Percentiles rank a stretch among this genome's conserved stretches.
Conservation (phyloP, 371 early-diverging fungal genomes). For the Fennellomyces sp. region DNA sequence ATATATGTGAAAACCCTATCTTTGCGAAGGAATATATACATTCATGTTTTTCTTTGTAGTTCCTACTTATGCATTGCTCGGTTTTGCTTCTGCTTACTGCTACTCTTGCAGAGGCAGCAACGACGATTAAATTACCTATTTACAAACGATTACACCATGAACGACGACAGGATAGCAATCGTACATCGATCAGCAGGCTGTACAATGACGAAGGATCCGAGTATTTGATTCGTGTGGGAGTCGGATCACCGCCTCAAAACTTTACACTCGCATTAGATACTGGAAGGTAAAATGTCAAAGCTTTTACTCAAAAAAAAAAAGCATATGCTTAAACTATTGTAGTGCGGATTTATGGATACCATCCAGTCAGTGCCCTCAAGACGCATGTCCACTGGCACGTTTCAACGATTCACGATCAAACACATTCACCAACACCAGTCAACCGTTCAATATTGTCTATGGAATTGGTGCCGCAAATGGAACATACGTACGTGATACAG, state of each 20-base stretch:
- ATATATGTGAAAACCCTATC: too few species aligned
- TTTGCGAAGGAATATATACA: too few species aligned
- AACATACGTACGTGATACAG: slow-evolving; percentile 52
- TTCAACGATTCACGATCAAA: slow-evolving; percentile 55
- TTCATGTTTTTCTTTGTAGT: too few species aligned
- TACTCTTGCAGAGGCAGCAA: slow-evolving; percentile 1
- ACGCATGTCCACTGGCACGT: slow-evolving; percentile 31
- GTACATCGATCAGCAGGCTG: slow-evolving; percentile 1
- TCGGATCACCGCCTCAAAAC: slow-evolving; percentile 36
- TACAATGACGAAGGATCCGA: slow-evolving; percentile 33
- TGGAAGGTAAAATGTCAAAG: slow-evolving; percentile 27
- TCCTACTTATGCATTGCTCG: not conserved
- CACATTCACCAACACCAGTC: slow-evolving; percentile 41
- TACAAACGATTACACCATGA: not conserved
- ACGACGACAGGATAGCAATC: not conserved
- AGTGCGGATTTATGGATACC: slow-evolving; percentile 58
- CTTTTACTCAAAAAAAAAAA: not conserved
- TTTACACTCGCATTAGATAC: slow-evolving; percentile 40
- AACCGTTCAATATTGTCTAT: slow-evolving; percentile 61
- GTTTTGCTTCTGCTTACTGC: not conserved
- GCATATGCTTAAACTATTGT: slow-evolving; percentile 8
- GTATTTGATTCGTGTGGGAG: slow-evolving; percentile 22
- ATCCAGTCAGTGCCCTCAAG: slow-evolving; percentile 20
- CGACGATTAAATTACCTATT: slow-evolving; percentile 4
- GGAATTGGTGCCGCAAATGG: slow-evolving; percentile 65